Percentiles rank a stretch among this genome's conserved stretches.
Evolutionary conservation across 768 basidiomycete genomes (phyloP).

Genomic region (Ramaria sp.): DNA sequence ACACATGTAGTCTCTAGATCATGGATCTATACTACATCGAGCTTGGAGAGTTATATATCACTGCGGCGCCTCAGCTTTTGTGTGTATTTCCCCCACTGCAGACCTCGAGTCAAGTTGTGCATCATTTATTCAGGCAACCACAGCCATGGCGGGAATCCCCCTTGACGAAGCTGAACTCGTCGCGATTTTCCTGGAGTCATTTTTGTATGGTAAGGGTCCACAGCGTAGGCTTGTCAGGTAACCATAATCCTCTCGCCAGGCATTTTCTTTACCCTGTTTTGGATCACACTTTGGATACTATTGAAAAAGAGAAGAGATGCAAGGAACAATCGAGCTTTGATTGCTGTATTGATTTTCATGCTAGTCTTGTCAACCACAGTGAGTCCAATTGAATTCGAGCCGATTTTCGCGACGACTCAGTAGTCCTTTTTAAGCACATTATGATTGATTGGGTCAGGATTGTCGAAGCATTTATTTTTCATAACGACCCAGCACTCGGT

Average conservation of each 20-base stretch:
- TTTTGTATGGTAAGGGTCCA: neutral
- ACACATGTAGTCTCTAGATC: no score
- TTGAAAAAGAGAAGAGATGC: neutral
- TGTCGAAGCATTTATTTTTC: no score
- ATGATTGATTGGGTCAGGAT: no score
- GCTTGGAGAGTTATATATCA: no score
- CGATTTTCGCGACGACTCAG: neutral
- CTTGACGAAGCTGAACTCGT: constrained; percentile 5
- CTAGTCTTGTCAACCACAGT: no score
- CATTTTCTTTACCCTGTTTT: neutral
- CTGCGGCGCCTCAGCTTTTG: no score
- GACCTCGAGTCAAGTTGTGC: no score
- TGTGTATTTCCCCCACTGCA: no score
- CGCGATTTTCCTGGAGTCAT: neutral
- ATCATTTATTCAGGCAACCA: no score
- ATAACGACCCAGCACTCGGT: no score
- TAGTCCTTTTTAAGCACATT: neutral
- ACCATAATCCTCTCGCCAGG: neutral
- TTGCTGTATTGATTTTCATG: neutral
- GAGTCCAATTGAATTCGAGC: no score
- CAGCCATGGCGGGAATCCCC: neutral
- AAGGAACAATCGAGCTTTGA: neutral
- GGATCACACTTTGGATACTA: neutral
- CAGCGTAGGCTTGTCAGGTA: neutral
- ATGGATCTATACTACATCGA: no score